These are phyloP conservation scores for Vanrija sp. DNA, from an alignment of 1,284 basidiomycete species.

Conservation along the genomic window DNA sequence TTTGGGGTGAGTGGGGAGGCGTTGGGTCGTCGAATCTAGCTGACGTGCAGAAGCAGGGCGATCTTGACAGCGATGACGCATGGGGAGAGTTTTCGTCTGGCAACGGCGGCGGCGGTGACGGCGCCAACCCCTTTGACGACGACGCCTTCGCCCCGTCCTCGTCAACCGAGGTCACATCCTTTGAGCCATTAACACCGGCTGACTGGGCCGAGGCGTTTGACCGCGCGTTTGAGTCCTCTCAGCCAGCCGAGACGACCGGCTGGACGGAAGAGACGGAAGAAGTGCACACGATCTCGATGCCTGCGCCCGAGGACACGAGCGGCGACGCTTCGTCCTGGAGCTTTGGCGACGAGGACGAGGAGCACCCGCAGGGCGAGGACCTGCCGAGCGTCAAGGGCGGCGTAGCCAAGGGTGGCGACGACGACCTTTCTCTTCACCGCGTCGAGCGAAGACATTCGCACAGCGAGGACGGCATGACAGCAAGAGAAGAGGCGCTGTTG, in stretches of 20 bases:
- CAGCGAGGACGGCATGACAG: constrained; percentile 1
- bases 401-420: not conserved
- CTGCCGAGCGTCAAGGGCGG: constrained; percentile 19
- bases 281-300: constrained; percentile 2
- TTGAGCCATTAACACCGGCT: constrained; percentile 34
- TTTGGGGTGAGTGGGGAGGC: constrained; percentile 33
- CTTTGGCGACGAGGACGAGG: constrained; percentile 33
- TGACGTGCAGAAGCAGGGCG: constrained; percentile 11
- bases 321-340: constrained; percentile 34
- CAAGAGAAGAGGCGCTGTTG: constrained; percentile 21
- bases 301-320: constrained; percentile 3
- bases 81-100: constrained; percentile 45
- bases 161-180: not conserved
- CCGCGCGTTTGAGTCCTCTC: constrained; percentile 26
- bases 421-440: not conserved
- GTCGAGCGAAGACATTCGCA: not conserved
- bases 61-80: constrained; percentile 39
- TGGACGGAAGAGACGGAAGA: constrained; percentile 1
- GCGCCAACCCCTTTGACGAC: constrained; percentile 43
- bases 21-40: constrained; percentile 1
- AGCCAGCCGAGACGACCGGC: not conserved
- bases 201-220: constrained; percentile 46
- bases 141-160: constrained; percentile 29
- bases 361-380: constrained; percentile 31
- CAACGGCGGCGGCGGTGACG: constrained; percentile 2